phyloP scores from a whole-genome alignment of 306 rosid species.

The Spatholobus suberectus region DNA sequence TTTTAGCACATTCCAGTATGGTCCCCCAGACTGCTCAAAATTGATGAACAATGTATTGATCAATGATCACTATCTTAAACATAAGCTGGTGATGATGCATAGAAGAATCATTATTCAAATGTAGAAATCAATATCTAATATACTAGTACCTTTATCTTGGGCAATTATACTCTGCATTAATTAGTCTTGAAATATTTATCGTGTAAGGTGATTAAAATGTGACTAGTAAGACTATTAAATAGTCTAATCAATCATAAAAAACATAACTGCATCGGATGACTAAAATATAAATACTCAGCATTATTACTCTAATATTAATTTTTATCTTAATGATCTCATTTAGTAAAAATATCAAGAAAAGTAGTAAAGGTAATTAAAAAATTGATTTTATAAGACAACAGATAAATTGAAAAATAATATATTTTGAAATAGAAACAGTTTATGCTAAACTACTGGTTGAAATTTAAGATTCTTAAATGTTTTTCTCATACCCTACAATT shows the following conservation, averaged over 20 bases:
- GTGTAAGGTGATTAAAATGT: neutral
- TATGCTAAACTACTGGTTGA: neutral
- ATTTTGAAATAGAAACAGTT: neutral
- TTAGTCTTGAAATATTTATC: neutral
- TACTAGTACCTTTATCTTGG: neutral
- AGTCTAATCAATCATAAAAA: neutral
- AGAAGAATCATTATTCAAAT: neutral
- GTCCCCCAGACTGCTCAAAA: conserved; percentile 68
- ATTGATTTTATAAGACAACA: neutral
- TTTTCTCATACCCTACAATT: neutral
- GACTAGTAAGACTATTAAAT: neutral
- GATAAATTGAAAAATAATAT: neutral
- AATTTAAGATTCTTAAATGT: neutral
- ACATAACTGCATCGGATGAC: neutral
- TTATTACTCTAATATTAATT: neutral
- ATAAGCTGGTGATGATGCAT: neutral
- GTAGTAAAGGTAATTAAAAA: neutral
- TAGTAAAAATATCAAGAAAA: neutral
- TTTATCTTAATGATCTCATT: neutral
- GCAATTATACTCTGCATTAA: neutral
- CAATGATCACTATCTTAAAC: neutral
- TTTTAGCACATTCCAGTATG: conserved; percentile 66
- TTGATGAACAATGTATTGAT: neutral
- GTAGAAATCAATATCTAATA: neutral
- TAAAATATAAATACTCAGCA: neutral